Evolutionary conservation across 2,329 filamentous ascomycete species (phyloP).

Genomic region (Calonectria pseudoturangicola): DNA sequence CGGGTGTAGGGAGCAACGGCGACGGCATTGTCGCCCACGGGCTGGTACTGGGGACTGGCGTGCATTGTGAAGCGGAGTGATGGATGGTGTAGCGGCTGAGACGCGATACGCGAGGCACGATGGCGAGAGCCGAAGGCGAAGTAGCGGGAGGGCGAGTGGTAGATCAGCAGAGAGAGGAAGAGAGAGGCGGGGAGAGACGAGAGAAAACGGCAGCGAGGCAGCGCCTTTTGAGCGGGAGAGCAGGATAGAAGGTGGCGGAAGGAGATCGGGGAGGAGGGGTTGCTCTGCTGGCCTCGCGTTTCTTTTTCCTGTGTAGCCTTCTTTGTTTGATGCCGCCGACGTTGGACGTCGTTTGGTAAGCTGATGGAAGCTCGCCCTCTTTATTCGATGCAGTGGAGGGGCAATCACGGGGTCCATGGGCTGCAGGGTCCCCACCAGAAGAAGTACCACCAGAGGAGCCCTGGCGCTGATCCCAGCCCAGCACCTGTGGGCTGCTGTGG

Average conservation of each 20-base stretch:
- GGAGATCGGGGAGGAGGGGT: too few relatives aligned
- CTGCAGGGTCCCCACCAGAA: constrained; percentile 1
- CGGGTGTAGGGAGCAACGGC: constrained; percentile 60
- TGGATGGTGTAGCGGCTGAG: neutral
- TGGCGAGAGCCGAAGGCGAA: neutral
- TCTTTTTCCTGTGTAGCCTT: neutral
- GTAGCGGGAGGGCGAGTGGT: neutral
- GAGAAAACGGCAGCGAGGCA: too few relatives aligned
- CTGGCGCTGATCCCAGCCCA: constrained; percentile 15
- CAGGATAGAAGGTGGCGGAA: too few relatives aligned
- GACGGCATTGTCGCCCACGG: constrained; percentile 42
- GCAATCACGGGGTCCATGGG: constrained; percentile 20
- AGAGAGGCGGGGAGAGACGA: neutral
- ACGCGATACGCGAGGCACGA: constrained; percentile 8
- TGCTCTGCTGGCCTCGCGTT: neutral
- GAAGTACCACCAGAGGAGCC: neutral
- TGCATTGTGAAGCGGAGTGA: constrained; percentile 39
- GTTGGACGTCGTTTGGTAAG: constrained; percentile 1
- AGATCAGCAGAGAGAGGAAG: neutral
- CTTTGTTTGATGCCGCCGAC: neutral
- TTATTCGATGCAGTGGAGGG: constrained; percentile 12
- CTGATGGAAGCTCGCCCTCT: constrained; percentile 20
- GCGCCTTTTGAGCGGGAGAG: neutral
- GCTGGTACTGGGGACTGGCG: constrained; percentile 4
- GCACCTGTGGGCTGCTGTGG: neutral